Evolutionary conservation across 1,139 yeast genomes (phyloP).

Genomic region (Yamadazyma spencermartinsiae): DNA sequence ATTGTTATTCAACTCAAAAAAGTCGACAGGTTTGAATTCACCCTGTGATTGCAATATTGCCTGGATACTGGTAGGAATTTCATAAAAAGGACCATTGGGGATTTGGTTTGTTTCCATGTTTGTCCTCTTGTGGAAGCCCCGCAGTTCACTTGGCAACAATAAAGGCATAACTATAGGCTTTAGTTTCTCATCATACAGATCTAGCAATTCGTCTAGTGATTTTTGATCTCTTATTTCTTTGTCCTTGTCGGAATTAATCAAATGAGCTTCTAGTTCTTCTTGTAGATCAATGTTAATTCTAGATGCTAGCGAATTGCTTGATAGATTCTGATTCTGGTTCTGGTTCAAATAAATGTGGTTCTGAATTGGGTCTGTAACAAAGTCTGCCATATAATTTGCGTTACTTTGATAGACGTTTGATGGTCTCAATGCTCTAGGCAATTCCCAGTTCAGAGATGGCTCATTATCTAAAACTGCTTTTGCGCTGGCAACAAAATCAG

Average conservation of each 20-base stretch:
- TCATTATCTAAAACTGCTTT: constrained; percentile 7
- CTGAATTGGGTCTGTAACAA: background rate
- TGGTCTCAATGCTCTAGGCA: background rate
- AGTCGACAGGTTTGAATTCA: constrained; percentile 10
- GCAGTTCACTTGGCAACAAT: background rate
- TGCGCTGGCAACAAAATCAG: constrained; percentile 11
- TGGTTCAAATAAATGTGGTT: background rate
- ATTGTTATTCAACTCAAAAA: constrained; percentile 6
- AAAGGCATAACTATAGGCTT: background rate
- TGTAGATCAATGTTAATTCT: constrained; percentile 1
- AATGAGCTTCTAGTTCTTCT: background rate
- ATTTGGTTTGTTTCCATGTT: background rate
- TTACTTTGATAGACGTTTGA: background rate
- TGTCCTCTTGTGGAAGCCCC: background rate
- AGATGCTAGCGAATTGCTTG: background rate
- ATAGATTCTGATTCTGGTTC: background rate
- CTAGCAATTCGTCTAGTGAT: background rate
- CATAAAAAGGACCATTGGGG: background rate
- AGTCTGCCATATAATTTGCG: background rate
- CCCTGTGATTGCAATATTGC: constrained; percentile 5
- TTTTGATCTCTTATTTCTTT: background rate
- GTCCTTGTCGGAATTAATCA: background rate
- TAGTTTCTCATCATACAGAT: background rate
- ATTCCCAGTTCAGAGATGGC: background rate
- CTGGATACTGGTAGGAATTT: constrained; percentile 4